Evolutionary conservation across 768 basidiomycete species (phyloP), one percentile per base, ranked within the genome.

Genomic region (Holtermannia corniformis): DNA sequence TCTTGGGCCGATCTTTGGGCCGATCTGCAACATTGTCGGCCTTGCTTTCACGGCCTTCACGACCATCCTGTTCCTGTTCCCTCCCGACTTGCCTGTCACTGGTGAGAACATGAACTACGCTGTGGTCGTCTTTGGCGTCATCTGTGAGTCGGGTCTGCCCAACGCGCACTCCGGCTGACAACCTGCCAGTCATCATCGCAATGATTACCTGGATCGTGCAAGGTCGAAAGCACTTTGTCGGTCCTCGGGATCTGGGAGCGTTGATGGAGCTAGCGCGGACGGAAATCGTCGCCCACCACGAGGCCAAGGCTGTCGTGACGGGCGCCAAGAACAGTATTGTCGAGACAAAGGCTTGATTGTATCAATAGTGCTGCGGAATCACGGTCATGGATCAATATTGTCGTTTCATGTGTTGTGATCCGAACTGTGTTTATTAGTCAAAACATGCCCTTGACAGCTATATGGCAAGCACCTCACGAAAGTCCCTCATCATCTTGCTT

Each of bases 1-100:
- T 22, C 67, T 73, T 37, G 73, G 73, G 7, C 54, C 60, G 10
- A 56, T 64, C 41, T 44, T 64, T 3, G 63, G 63, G 0, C 64
- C 61, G 0, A 56, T 63, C 42, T 52, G 50, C 55, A 63, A 65
- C 24, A 28, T 62, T 19, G 63, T 57, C 52, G 67, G 67, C 14
- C 47, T 67, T n/a, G 26, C 47, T 21, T 73, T 73, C 63, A 69
- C 70, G 5, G 24, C 56, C 16, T 56, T 72, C 40, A 71, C 69
- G 25, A 65, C 66, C 40, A 59, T 71, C 41, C 65, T 73, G 48
- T 67, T 73, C 58, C 62, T 65, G 21, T 62, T 67, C 54, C 68
- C 68, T 16, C 58, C 61, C 14, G 54, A 59, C 42, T 48, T 61
- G 13, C 59, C 64, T 14, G 64, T 67, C 47, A 52, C 52, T 28